Evolutionary conservation across 192 early-diverging fungal species (phyloP), one percentile per base, ranked within the genome.

Genomic region (Endogone sp.): DNA sequence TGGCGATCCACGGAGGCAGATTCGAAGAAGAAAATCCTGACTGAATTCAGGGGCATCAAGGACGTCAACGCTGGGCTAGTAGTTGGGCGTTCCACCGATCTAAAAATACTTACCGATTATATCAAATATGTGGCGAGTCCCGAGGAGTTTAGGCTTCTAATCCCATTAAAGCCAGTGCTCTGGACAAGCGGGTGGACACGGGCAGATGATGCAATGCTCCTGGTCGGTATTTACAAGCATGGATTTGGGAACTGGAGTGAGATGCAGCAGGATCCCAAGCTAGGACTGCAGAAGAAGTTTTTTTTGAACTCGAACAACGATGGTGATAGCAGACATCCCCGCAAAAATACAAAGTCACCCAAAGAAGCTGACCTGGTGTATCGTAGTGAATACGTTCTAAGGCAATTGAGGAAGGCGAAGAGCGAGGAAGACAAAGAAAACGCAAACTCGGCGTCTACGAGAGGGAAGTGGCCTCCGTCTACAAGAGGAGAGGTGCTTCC

Each of bases 131-230:
- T 82, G 0, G 64, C 81, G 13, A 88, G 92, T 32, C 72, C 81
- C 11, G 77, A 81, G 1, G 88, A 88, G 68, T 99, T 97, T 81
- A 82, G 96, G 16, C 75, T 99, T 11, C 76, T 82, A 16, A 79
- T 86, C 22, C 75, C 83, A n/a, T 71, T 95, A 25, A 98, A 98
- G 79, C 84, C 86, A 27, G 93, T 94, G 0, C 79, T 85, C 64
- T 99, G 97, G 97, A 81, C 80, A 57, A 89, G 89, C 56, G 49
- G 78, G 27, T 99, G 98, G 98, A 86, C 89, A 3, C 89, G 88
- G 63, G 88, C 88, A 55, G 98, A 99, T 70, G 98, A 99, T 75
- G 85, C 96, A 22, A 93, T 95, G 92, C 85, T 99, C 29, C 80
- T 99, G 22, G 91, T 98, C 28, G 98, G 98, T 62, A 90, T 99